Evolutionary conservation across 2,329 filamentous ascomycete species (phyloP), one percentile per base, ranked within the genome.

Genomic region (Fusarium brevicatenulatum): DNA sequence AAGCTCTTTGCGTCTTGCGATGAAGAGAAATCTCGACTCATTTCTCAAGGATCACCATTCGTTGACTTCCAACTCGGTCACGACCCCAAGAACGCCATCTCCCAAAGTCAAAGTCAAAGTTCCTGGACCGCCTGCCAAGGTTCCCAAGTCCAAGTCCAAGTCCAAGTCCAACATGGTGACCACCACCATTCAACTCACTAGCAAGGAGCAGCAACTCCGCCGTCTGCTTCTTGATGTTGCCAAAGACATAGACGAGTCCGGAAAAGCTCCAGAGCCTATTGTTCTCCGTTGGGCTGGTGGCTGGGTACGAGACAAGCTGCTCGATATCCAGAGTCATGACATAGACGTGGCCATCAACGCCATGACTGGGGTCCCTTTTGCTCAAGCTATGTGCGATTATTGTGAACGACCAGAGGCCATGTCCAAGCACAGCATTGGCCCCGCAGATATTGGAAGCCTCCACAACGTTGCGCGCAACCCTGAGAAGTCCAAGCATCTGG

Each of bases 401-500:
- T 91, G 94, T 78, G 87, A 88, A 55, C 82, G 86, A 32, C 85
- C 88, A 0, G 87, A 87, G 9, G 90, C 91, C 66, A 82, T 88
- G 7, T 84, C 88, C 57, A 91, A 90, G 77, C 92, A 95, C 76
- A 83, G 82, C 15, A 86, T 91, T 54, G 80, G 81, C 36, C 79
- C 82, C 23, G 87, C 88, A 58, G 91, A 91, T 63, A 86, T 96
- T 59, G 91, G 92, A 55, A 92, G 90, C 71, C 86, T 98, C 37
- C 92, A 98, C 86, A 97, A 94, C 81, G 95, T 98, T 74, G 92
- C 92, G 58, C 92, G 92, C 64, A 98, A 98, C 80, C 95, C 95
- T 2, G 95, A 98, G 78, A 98, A 97, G 83, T 97, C 95, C 25
- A 98, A 98, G 83, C 94, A 98, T 80, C 88, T 98, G 19, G 95